Base-by-base conservation (phyloP, 495 filamentous ascomycete species). In the Neurospora sp. region DNA sequence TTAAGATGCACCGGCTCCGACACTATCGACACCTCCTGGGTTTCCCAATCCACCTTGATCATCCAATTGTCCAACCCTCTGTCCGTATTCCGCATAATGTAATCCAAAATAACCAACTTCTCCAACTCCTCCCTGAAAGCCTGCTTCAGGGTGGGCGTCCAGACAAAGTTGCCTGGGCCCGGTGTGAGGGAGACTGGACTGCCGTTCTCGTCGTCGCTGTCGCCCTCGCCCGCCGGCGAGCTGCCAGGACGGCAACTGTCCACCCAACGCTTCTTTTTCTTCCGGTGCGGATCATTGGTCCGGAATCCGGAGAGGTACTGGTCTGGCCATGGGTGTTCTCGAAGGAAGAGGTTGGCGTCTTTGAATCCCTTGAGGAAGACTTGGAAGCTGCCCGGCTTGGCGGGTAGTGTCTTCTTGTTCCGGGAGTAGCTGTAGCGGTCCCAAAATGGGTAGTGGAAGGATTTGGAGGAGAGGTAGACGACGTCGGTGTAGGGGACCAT, bases 31-130 rank as follows among this genome's bases (percentile, higher is more conserved):
- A 94, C 95, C 78, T 92, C 86, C 76, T 96, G 88, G 31, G 87
- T 90, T 68, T 92, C 86, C 88, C 88, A 93, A 79, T 98, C 94
- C 35, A 99, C 92, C 78, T 92, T 95, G 76, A 99, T 93, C 96
- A 99, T 99, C 96, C 96, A 99, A 74, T 99, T 99, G 81, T 99
- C 96, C 73, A 98, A 84, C 12, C 96, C 96, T 82, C 96, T 88
- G 80, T 99, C 96, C 4, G 96, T 99, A 78, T 99, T 99, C 31
- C 96, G 89, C 96, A 99, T 99, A 69, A 99, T 97, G 76, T 99
- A 99, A 82, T 99, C 96, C 77, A 99, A 79, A 76, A 99, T 96
- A 14, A 99, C 96, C 12, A 99, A 85, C 82, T 98, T 99, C 82
- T 99, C 96, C 42, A 99, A 85, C 82, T 98, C 92, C 78, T 98